Conservation (phyloP, 1,284 basidiomycete genomes). For the Moniliella sp. region DNA sequence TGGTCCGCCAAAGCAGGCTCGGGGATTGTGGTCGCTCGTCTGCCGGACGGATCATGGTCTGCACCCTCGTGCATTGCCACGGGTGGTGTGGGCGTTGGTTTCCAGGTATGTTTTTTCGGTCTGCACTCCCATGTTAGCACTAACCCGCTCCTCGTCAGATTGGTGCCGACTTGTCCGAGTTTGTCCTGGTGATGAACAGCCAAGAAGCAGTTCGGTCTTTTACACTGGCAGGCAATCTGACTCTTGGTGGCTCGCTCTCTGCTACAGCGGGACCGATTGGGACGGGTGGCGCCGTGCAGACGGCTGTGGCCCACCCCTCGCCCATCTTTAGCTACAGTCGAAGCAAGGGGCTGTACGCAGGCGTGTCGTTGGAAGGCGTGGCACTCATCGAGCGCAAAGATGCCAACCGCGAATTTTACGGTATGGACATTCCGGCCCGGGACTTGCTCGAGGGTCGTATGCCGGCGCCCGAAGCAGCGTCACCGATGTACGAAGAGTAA, state of each 20-base stretch:
- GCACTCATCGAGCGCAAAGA: conserved; percentile 83
- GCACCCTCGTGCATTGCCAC: conserved; percentile 95
- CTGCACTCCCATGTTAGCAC: neutral
- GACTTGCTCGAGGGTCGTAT: conserved; percentile 79
- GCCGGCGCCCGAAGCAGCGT: conserved; percentile 84
- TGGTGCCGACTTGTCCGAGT: conserved; percentile 43
- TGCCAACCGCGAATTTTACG: conserved; percentile 58
- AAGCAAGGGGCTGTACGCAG: conserved; percentile 83
- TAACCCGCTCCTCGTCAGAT: conserved; percentile 38
- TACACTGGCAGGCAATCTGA: conserved; percentile 81
- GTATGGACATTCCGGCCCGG: conserved; percentile 62
- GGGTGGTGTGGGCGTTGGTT: conserved; percentile 66
- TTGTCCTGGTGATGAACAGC: conserved; percentile 72
- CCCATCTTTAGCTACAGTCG: conserved; percentile 95
- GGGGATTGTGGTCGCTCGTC: conserved; percentile 74
- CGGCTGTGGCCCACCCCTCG: conserved; percentile 67
- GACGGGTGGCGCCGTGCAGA: conserved; percentile 72
- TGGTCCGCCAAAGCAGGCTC: conserved; percentile 89
- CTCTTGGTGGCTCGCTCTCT: conserved; percentile 48
- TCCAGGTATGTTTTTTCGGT: conserved; percentile 36
- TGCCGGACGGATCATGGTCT: conserved; percentile 89
- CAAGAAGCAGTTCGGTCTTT: conserved; percentile 88
- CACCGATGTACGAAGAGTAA: conserved; percentile 80
- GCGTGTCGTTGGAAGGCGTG: conserved; percentile 80
- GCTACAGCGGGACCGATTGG: conserved; percentile 49